Conservation (phyloP, 305 asterid species). For the Fraxinus paxiana region DNA sequence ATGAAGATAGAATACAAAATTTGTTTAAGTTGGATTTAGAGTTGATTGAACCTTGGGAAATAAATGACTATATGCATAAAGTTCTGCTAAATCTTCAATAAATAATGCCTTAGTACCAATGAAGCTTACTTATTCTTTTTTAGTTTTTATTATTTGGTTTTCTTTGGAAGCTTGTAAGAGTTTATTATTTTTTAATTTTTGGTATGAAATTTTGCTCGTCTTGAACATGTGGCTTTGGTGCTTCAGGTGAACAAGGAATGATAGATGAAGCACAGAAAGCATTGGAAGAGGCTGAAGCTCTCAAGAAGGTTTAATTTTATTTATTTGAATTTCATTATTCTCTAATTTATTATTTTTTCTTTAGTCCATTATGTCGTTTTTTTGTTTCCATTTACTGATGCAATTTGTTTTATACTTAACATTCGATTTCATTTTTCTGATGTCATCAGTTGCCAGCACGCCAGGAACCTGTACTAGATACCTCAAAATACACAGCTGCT, state of each 20-base stretch:
- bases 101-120: not conserved
- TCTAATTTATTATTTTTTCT: not conserved
- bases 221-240: constrained; percentile 19
- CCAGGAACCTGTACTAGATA: constrained; percentile 56
- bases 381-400: not conserved
- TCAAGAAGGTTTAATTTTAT: constrained; percentile 55
- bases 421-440: not conserved
- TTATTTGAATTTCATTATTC: constrained; percentile 13
- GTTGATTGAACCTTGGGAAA: not conserved
- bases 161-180: not conserved
- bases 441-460: constrained; percentile 61
- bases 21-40: not conserved
- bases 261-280: constrained; percentile 88
- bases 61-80: not conserved
- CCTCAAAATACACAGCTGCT: constrained; percentile 79
- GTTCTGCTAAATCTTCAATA: not conserved
- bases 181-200: not conserved
- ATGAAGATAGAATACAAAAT: not conserved
- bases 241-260: constrained; percentile 82
- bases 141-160: not conserved
- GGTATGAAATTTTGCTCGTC: not conserved
- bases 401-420: not conserved
- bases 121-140: not conserved
- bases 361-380: constrained; percentile 12
- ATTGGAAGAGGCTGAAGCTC: constrained; percentile 90